Evolutionary conservation across 2,329 filamentous ascomycete species (phyloP).

Genomic region (Neoarthrinium moseri): DNA sequence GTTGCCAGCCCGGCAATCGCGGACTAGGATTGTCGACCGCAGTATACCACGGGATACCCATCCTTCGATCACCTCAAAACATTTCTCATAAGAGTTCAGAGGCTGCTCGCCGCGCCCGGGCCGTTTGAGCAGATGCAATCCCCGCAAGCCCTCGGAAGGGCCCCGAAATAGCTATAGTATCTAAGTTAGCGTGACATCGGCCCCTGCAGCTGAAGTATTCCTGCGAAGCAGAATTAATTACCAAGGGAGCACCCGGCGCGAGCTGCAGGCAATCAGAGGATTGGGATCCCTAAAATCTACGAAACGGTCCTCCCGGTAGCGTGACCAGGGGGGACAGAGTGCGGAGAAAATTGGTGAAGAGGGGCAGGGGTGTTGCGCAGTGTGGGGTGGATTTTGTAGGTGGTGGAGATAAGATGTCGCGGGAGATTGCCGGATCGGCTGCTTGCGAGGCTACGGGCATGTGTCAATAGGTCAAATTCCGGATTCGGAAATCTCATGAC

Average conservation of each 20-base stretch:
- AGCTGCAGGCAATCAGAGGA: neutral
- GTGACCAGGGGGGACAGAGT: neutral
- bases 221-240: neutral
- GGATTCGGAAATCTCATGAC: conserved; percentile 2
- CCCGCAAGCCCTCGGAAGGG: neutral
- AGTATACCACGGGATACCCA: neutral
- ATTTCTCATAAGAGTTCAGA: neutral
- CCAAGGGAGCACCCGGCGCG: neutral
- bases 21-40: neutral
- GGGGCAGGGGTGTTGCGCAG: neutral
- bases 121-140: neutral
- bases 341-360: neutral
- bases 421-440: neutral
- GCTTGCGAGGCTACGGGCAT: neutral
- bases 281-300: neutral
- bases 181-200: neutral
- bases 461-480: conserved; percentile 7
- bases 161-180: neutral
- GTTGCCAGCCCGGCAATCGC: neutral
- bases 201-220: neutral
- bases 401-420: neutral
- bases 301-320: neutral
- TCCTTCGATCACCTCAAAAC: neutral
- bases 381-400: neutral
- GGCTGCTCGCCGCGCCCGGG: neutral